Conservation (phyloP, 345 rosid genomes). For the Passiflora organensis region DNA sequence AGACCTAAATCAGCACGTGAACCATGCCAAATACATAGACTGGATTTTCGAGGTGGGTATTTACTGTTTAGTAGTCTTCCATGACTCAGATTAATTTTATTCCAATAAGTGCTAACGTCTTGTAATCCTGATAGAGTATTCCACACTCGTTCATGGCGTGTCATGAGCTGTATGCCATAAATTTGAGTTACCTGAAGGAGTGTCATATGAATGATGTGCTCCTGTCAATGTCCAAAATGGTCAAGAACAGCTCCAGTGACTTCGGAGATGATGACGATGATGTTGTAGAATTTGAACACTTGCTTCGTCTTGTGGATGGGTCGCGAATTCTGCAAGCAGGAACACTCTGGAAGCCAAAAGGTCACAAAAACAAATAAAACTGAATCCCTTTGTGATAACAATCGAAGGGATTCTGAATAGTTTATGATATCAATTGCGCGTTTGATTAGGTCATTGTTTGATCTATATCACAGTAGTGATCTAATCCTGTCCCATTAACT, state of each 20-base stretch:
- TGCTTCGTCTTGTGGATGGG: slow-evolving; percentile 18
- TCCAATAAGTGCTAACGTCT: neutral
- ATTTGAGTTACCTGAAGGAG: slow-evolving; percentile 21
- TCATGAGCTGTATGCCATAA: slow-evolving; percentile 18
- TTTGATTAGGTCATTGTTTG: too few relatives aligned
- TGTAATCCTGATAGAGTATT: slow-evolving; percentile 10
- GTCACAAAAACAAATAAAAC: too few relatives aligned
- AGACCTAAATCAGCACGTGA: slow-evolving; percentile 19
- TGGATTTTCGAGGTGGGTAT: slow-evolving; percentile 10
- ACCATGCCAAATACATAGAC: slow-evolving; percentile 8
- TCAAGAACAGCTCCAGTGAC: neutral
- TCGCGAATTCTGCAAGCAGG: slow-evolving; percentile 15
- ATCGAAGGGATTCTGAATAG: too few relatives aligned
- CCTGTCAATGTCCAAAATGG: slow-evolving; percentile 18
- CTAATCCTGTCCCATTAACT: too few relatives aligned
- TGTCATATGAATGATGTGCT: slow-evolving; percentile 14
- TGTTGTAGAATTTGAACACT: slow-evolving; percentile 22
- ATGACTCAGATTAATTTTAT: too few relatives aligned
- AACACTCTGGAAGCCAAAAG: slow-evolving; percentile 20
- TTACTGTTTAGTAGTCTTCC: too few relatives aligned
- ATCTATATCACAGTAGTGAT: too few relatives aligned
- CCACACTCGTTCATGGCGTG: slow-evolving; percentile 13
- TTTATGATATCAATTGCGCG: too few relatives aligned
- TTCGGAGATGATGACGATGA: neutral
- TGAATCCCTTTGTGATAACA: too few relatives aligned